Conservation (phyloP, 208 protist species). For the Angomonas ambiguus region DNA sequence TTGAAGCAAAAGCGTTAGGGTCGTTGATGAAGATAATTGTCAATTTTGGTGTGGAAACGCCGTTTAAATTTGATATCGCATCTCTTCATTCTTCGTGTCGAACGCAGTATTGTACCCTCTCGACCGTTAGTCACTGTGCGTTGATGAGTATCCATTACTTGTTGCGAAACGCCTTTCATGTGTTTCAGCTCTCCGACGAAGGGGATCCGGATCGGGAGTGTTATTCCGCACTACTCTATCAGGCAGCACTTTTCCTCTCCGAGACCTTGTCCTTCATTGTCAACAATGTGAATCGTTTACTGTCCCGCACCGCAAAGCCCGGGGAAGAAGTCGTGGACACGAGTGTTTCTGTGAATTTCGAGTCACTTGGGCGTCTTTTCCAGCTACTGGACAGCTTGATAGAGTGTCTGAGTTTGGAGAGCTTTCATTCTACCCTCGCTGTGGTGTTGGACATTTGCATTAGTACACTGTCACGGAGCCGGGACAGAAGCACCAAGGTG, state of each 20-base stretch:
- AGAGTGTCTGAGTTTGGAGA: conserved; percentile 78
- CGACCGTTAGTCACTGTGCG: conserved; percentile 53
- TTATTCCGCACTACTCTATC: conserved; percentile 37
- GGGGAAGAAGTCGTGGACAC: neutral
- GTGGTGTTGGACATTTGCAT: conserved; percentile 75
- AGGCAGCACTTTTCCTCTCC: conserved; percentile 58
- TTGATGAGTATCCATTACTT: conserved; percentile 75
- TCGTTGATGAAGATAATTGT: conserved; percentile 79
- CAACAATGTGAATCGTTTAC: conserved; percentile 11
- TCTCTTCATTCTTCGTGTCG: conserved; percentile 70
- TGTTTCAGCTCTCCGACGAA: conserved; percentile 20
- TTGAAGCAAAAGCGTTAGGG: conserved; percentile 42
- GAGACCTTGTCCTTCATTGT: conserved; percentile 36
- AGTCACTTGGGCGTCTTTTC: conserved; percentile 63
- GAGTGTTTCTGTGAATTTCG: conserved; percentile 4
- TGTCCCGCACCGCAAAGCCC: neutral
- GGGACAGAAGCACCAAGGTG: conserved; percentile 62
- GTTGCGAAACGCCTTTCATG: conserved; percentile 49
- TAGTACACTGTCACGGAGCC: conserved; percentile 39
- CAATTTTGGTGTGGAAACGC: conserved; percentile 79
- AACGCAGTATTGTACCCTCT: conserved; percentile 37
- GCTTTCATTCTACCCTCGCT: conserved; percentile 52
- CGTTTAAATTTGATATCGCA: conserved; percentile 80
- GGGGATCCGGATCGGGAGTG: conserved; percentile 6
- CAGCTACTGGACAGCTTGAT: conserved; percentile 59